These are phyloP conservation scores for Phyllostachys edulis DNA, from an alignment of 176 grass and related monocot genomes.

Conservation along the genomic window DNA sequence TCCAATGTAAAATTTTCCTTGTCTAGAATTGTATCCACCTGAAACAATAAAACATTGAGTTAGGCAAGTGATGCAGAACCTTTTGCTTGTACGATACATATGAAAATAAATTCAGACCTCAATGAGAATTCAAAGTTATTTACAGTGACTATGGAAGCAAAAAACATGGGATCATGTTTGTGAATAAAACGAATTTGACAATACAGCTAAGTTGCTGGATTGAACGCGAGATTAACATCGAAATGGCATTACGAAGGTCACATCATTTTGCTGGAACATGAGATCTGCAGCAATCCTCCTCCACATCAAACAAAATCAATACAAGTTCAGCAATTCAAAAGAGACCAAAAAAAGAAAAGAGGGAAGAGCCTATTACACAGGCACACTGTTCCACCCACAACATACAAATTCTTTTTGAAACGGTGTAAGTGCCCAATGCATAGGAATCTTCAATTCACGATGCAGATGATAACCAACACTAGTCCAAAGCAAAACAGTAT, in stretches of 20 bases:
- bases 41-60: conserved; percentile 31
- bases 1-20: conserved; percentile 97
- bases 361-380: background rate
- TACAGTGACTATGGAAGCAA: background rate
- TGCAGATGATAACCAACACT: background rate
- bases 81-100: background rate
- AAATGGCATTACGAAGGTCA: background rate
- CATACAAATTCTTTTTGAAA: background rate
- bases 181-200: background rate
- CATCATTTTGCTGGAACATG: background rate
- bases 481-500: background rate
- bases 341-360: background rate
- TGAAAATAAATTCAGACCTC: background rate
- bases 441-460: background rate
- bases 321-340: background rate
- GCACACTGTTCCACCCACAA: background rate
- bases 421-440: background rate
- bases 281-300: background rate
- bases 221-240: background rate
- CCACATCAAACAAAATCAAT: background rate
- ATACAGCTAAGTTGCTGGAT: background rate
- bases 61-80: conserved; percentile 14
- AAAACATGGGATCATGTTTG: background rate
- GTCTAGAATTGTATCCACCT: conserved; percentile 99
- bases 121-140: background rate